Evolutionary conservation across 345 rosid species (phyloP).

Genomic region (Eucalyptus microcorys): DNA sequence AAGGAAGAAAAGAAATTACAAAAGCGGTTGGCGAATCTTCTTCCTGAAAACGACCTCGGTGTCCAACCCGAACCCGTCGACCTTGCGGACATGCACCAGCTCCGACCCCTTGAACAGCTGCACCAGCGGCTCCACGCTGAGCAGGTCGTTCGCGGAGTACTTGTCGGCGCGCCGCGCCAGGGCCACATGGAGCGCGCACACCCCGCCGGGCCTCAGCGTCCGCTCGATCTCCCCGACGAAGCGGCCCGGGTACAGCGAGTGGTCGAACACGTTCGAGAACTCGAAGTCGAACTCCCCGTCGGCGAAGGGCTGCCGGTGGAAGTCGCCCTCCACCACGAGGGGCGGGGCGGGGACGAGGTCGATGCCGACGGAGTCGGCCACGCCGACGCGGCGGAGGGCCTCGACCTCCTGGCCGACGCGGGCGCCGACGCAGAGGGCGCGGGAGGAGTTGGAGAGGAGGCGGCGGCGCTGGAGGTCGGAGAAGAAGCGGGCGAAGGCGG

Average conservation of each 20-base stretch:
- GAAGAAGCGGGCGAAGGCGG: constrained; percentile 58
- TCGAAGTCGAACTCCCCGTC: constrained; percentile 65
- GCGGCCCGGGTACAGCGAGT: constrained; percentile 58
- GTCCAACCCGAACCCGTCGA: constrained; percentile 89
- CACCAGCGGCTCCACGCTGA: constrained; percentile 29
- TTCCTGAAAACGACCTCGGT: constrained; percentile 69
- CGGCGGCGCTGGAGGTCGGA: constrained; percentile 2
- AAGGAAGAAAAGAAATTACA: neutral
- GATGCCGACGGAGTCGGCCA: constrained; percentile 51
- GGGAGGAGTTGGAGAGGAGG: constrained; percentile 47
- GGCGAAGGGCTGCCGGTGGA: constrained; percentile 64
- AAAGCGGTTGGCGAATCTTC: constrained; percentile 1
- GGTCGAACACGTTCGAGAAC: constrained; percentile 89
- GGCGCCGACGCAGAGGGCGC: constrained; percentile 65
- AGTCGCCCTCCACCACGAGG: constrained; percentile 59
- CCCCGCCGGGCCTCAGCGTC: constrained; percentile 58
- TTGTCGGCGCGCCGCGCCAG: constrained; percentile 42
- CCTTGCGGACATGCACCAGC: constrained; percentile 47
- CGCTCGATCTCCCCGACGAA: constrained; percentile 76
- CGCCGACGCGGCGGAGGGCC: constrained; percentile 50
- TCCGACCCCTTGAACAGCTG: constrained; percentile 38
- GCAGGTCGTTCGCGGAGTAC: constrained; percentile 80
- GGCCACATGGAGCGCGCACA: constrained; percentile 70
- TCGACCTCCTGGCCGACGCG: constrained; percentile 83
- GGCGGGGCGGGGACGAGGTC: constrained; percentile 77